Evolutionary conservation across 345 rosid species (phyloP).

Genomic region (Salix suchowensis): DNA sequence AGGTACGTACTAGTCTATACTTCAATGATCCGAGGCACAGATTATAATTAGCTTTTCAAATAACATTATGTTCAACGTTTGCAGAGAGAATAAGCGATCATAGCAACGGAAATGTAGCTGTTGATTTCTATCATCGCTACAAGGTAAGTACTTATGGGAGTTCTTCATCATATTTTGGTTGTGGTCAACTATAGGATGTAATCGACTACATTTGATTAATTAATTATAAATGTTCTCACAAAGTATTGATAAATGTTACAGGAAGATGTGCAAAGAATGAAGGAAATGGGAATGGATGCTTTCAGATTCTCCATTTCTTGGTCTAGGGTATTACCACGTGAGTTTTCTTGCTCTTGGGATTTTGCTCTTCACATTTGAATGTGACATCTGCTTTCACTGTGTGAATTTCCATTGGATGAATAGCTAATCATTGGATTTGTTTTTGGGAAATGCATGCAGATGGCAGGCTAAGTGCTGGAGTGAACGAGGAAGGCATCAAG

Average conservation of each 20-base stretch:
- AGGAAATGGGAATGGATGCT: too few species aligned
- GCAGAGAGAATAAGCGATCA: not conserved
- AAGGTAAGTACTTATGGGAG: not conserved
- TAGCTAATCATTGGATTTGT: too few species aligned
- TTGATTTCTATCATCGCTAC: conserved; percentile 5
- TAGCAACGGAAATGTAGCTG: not conserved
- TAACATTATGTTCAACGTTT: not conserved
- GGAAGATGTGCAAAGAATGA: too few species aligned
- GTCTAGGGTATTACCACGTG: too few species aligned
- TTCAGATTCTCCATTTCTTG: too few species aligned
- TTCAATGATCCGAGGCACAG: not conserved
- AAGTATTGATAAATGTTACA: too few species aligned
- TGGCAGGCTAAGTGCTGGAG: not conserved
- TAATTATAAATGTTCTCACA: not conserved
- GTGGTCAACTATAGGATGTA: not conserved
- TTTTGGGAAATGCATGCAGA: not conserved
- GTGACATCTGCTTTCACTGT: too few species aligned
- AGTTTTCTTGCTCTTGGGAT: not conserved
- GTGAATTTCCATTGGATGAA: too few species aligned
- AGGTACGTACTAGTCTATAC: too few species aligned
- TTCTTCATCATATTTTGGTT: not conserved
- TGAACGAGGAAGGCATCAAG: not conserved
- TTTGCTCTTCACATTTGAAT: too few species aligned
- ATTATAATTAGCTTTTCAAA: too few species aligned
- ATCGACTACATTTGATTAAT: too few species aligned